Evolutionary conservation across 805 yeast species (phyloP), one percentile per base, ranked within the genome.

Genomic region (Saturnispora besseyi): DNA sequence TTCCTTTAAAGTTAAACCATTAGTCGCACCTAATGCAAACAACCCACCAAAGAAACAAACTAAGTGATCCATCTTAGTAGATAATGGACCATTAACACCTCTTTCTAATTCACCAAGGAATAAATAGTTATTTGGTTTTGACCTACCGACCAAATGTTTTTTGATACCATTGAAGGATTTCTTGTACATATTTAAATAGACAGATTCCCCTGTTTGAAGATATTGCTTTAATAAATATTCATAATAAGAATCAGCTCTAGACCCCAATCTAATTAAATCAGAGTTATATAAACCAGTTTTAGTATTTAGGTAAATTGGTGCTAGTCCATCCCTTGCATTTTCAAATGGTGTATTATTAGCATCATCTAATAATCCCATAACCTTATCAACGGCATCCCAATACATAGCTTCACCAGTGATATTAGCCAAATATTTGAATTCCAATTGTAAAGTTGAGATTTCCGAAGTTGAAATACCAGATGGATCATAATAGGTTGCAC

Each of bases 21-120:
- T 78, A 2, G 96, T 90, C 13, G 96, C 95, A 28, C 96, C 96
- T 48, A 88, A 68, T 0, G 96, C 93, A 53, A 90, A 75, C 53
- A 86, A 73, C 0, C 96, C 96, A 50, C 96, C 96, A 61, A 86
- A 78, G 66, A 88, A 89, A 64, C 97, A 90, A 26, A 88, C 96
- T 52, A 87, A 70, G 66, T 90, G 96, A 62, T 90, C 96, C 96
- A 90, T 87, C 62, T 87, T 88, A 15, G 80, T 69, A 13, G 83
- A 77, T 13, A 83, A 64, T 3, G 71, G 67, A 0, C 84, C 81
- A 6, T 65, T 67, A n/a, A 87, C 58, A 10, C 96, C 96, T 29
- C 65, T 56, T 22, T 83, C 86, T 46, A 79, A 73, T 64, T 90
- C 97, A 10, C 95, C 96, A 51, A 89, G 73, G 60, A 74, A 90